A percentile compares a stretch with the other conserved stretches of the same genome.
Evolutionary conservation across 2,329 filamentous ascomycete species (phyloP).

Genomic region (Xylaria sp.): DNA sequence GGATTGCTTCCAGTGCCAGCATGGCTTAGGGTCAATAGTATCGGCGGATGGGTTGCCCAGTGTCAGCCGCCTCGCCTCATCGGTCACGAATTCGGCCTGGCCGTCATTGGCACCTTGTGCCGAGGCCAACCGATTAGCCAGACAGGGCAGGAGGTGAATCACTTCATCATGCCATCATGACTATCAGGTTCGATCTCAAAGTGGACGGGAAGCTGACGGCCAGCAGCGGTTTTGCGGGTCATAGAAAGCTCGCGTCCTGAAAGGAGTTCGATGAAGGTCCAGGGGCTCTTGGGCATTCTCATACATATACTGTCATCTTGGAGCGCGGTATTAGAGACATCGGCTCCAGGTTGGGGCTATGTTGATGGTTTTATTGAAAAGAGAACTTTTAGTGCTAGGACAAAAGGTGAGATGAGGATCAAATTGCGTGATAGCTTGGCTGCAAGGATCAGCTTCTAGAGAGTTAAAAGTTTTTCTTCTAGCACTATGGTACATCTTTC

Average conservation of each 20-base stretch:
- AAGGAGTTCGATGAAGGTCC: slow-evolving; percentile 50
- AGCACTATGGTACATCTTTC: neutral
- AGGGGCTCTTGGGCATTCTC: neutral
- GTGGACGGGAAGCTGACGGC: slow-evolving; percentile 58
- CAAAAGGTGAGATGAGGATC: slow-evolving; percentile 13
- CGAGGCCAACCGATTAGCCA: slow-evolving; percentile 59
- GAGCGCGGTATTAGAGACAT: neutral
- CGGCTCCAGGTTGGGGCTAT: neutral
- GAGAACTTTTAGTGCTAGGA: slow-evolving; percentile 51
- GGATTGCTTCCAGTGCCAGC: slow-evolving; percentile 56
- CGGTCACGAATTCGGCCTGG: slow-evolving; percentile 58
- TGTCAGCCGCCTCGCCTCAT: slow-evolving; percentile 62
- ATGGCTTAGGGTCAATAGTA: slow-evolving; percentile 57
- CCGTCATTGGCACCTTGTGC: slow-evolving; percentile 57
- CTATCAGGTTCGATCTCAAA: slow-evolving; percentile 52
- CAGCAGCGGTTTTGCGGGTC: slow-evolving; percentile 57
- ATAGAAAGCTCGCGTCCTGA: slow-evolving; percentile 57
- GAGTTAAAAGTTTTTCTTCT: neutral
- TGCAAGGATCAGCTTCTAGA: slow-evolving; percentile 19
- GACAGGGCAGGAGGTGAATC: slow-evolving; percentile 53
- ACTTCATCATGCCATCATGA: neutral
- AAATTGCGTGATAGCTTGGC: slow-evolving; percentile 26
- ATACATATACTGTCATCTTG: neutral
- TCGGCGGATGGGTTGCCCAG: slow-evolving; percentile 56
- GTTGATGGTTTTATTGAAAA: slow-evolving; percentile 27